A percentile compares a stretch with the other conserved stretches of the same genome.
phyloP scores from a whole-genome alignment of 495 filamentous ascomycete species.

The Hyaloscypha finlandica region DNA sequence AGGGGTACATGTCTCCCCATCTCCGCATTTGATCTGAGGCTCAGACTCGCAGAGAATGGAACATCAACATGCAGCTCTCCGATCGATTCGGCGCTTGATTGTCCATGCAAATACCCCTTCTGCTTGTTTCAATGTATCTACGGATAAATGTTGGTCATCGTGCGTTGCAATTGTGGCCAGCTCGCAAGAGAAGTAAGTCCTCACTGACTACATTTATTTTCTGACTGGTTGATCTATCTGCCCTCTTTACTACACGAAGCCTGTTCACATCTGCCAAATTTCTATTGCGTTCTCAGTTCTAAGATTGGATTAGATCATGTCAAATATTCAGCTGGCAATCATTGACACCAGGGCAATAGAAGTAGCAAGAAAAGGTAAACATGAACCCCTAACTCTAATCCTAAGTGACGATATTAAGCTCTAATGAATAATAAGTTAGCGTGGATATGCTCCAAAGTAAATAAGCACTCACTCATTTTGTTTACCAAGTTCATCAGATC shows the following conservation, averaged over 20 bases:
- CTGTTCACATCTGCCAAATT: no score
- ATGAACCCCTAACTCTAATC: no score
- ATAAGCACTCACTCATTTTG: not conserved
- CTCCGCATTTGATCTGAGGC: not conserved
- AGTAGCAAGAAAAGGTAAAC: no score
- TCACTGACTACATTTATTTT: not conserved
- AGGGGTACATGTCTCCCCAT: not conserved
- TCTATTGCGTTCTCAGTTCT: no score
- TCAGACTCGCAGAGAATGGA: not conserved
- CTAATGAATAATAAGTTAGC: no score
- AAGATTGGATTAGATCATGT: no score
- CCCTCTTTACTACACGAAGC: no score
- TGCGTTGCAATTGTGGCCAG: not conserved
- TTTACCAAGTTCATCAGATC: constrained; percentile 26
- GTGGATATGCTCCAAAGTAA: no score
- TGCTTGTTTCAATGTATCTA: not conserved
- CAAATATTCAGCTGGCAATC: no score
- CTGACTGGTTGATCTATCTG: no score
- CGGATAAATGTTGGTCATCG: not conserved
- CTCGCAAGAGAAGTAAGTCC: not conserved
- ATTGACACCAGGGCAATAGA: no score
- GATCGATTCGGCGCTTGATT: not conserved
- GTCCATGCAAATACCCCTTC: not conserved
- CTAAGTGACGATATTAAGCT: no score
- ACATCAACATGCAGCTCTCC: not conserved